These are phyloP conservation scores for Rhodamnia argentea DNA, from an alignment of 345 rosid species.

Conservation along the genomic window DNA sequence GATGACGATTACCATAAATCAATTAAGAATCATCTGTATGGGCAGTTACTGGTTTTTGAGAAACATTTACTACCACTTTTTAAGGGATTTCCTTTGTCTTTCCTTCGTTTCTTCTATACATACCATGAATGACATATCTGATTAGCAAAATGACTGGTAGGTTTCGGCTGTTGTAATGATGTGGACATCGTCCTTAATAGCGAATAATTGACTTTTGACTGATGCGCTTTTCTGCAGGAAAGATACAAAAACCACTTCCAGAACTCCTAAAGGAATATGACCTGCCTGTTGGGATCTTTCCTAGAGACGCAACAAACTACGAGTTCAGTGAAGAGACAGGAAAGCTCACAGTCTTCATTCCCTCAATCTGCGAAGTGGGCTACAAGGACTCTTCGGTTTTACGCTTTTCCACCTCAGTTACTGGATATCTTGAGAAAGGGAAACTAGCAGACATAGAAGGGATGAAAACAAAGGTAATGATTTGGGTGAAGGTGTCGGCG, in stretches of 20 bases:
- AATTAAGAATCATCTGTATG: neutral
- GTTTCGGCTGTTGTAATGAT: neutral
- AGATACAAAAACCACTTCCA: conserved; percentile 86
- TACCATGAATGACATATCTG: neutral
- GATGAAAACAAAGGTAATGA: conserved; percentile 76
- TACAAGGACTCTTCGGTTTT: conserved; percentile 78
- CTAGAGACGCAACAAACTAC: conserved; percentile 86
- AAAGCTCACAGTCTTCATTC: conserved; percentile 71
- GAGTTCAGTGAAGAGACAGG: conserved; percentile 84
- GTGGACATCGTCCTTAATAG: neutral
- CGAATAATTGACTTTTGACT: neutral
- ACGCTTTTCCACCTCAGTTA: conserved; percentile 56
- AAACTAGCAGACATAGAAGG: conserved; percentile 83
- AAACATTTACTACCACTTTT: neutral
- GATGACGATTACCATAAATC: neutral
- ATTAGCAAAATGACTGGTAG: neutral
- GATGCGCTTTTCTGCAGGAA: conserved; percentile 33
- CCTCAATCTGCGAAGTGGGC: conserved; percentile 77
- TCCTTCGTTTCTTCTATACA: neutral
- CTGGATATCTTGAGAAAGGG: conserved; percentile 79
- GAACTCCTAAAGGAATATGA: conserved; percentile 81
- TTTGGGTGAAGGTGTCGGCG: conserved; percentile 74
- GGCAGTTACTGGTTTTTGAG: neutral
- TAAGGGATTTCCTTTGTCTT: neutral
- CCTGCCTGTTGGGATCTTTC: conserved; percentile 82